A percentile compares a stretch with the other conserved stretches of the same genome.
Conservation (phyloP, 1,284 basidiomycete genomes). For the Apiotrichum montevideense region DNA sequence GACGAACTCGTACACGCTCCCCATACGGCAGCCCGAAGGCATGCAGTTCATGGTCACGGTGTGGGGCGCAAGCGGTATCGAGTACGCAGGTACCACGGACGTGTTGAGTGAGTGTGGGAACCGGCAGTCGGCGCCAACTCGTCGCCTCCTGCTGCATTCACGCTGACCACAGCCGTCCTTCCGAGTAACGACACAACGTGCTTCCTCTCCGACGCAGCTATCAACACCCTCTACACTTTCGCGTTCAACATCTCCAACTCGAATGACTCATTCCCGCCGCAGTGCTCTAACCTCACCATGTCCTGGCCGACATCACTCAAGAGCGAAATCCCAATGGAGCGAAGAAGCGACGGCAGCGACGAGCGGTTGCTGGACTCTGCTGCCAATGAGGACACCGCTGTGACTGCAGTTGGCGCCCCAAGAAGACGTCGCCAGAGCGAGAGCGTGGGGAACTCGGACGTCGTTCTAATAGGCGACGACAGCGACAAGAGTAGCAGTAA, state of each 20-base stretch:
- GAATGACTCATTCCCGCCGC: slow-evolving; percentile 28
- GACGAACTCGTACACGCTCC: slow-evolving; percentile 29
- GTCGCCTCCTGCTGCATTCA: too few species aligned
- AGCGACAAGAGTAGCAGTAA: slow-evolving; percentile 14
- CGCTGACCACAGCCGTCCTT: slow-evolving; percentile 22
- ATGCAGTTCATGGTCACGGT: slow-evolving; percentile 39
- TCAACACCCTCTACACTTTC: slow-evolving; percentile 39
- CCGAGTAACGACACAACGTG: slow-evolving; percentile 24
- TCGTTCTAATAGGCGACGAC: background rate
- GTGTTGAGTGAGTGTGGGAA: slow-evolving; percentile 33
- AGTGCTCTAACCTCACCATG: slow-evolving; percentile 41
- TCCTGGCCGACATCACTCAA: slow-evolving; percentile 42
- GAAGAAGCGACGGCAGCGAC: background rate
- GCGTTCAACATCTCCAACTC: slow-evolving; percentile 38
- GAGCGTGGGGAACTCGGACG: too few species aligned
- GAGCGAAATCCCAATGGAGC: slow-evolving; percentile 4
- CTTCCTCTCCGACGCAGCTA: slow-evolving; percentile 31
- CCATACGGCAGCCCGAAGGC: slow-evolving; percentile 33
- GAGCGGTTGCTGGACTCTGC: background rate
- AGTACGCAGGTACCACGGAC: slow-evolving; percentile 40
- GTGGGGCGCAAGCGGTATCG: slow-evolving; percentile 42
- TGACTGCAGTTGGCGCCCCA: too few species aligned
- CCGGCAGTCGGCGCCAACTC: slow-evolving; percentile 1
- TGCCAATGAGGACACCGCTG: background rate
- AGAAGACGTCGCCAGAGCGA: too few species aligned